Percentiles rank a stretch among this genome's conserved stretches.
Conservation (phyloP, 2,329 filamentous ascomycete genomes). For the Chaetomium sp. region DNA sequence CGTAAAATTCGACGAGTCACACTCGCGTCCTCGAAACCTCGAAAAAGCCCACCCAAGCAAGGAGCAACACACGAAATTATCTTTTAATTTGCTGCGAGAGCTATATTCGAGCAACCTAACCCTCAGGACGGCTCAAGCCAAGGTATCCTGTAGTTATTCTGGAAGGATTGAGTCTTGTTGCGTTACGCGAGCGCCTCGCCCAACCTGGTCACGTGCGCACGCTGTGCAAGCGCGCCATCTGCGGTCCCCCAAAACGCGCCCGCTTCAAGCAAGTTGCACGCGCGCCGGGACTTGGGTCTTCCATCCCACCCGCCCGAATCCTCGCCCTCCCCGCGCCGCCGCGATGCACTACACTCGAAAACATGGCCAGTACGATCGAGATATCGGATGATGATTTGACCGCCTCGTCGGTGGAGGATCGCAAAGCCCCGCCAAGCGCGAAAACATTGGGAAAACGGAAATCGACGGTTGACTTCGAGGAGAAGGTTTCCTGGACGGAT, state of each 20-base stretch:
- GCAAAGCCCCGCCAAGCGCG: neutral
- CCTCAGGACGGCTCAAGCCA: too few relatives aligned
- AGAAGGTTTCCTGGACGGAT: constrained; percentile 49
- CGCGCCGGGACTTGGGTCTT: neutral
- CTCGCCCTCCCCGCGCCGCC: neutral
- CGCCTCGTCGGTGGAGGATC: constrained; percentile 14
- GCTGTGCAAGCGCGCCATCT: constrained; percentile 8
- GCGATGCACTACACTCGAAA: constrained; percentile 7
- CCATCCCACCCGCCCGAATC: neutral
- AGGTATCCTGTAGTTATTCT: too few relatives aligned
- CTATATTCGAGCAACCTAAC: too few relatives aligned
- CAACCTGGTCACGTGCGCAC: constrained; percentile 15
- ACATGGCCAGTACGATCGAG: constrained; percentile 17
- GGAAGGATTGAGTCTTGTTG: too few relatives aligned
- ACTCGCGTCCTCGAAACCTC: too few relatives aligned
- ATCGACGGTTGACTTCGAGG: constrained; percentile 30
- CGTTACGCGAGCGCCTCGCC: too few relatives aligned
- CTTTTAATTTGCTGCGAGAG: too few relatives aligned
- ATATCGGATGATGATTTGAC: constrained; percentile 23
- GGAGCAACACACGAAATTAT: too few relatives aligned
- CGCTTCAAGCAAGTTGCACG: neutral
- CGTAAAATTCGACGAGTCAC: too few relatives aligned
- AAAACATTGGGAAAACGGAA: constrained; percentile 33
- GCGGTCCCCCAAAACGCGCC: too few relatives aligned
- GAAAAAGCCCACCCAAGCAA: too few relatives aligned